Conservation (phyloP, 208 protist species). For the Balamuthia mandrillaris region DNA sequence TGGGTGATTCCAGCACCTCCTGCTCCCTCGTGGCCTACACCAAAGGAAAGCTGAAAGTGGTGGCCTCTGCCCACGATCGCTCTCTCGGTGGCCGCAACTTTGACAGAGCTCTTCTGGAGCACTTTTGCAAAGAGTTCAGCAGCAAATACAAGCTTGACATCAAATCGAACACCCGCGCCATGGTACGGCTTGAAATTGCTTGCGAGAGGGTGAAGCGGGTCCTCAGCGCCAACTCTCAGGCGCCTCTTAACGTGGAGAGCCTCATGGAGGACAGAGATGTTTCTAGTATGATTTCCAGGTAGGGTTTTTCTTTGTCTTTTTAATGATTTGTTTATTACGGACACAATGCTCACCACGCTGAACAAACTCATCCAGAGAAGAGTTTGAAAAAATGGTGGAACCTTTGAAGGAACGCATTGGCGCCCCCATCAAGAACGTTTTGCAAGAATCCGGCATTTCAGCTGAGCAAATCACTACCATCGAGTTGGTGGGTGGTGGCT, state of each 20-base stretch:
- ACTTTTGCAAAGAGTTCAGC: conserved; percentile 55
- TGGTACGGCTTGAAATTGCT: conserved; percentile 40
- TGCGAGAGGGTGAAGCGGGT: conserved; percentile 70
- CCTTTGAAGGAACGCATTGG: conserved; percentile 29
- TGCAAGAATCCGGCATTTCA: not conserved
- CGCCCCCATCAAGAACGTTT: not conserved
- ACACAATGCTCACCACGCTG: too few relatives aligned
- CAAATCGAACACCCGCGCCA: conserved; percentile 39
- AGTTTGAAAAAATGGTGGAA: conserved; percentile 30
- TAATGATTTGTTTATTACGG: too few relatives aligned
- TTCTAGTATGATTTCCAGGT: conserved; percentile 49
- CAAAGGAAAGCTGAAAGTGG: conserved; percentile 65
- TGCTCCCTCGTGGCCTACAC: conserved; percentile 52
- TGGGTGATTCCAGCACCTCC: conserved; percentile 55
- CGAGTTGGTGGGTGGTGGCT: conserved; percentile 64
- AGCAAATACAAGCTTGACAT: conserved; percentile 65
- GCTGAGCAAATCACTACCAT: not conserved
- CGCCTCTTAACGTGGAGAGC: conserved; percentile 64
- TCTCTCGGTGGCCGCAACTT: conserved; percentile 59
- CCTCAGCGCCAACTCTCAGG: conserved; percentile 51
- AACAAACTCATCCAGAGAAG: too few relatives aligned
- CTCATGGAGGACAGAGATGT: conserved; percentile 69
- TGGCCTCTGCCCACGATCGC: conserved; percentile 40
- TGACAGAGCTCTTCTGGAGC: conserved; percentile 47
- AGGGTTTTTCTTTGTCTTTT: conserved; percentile 40